Conservation (phyloP, 345 rosid species). For the Populus alba region DNA sequence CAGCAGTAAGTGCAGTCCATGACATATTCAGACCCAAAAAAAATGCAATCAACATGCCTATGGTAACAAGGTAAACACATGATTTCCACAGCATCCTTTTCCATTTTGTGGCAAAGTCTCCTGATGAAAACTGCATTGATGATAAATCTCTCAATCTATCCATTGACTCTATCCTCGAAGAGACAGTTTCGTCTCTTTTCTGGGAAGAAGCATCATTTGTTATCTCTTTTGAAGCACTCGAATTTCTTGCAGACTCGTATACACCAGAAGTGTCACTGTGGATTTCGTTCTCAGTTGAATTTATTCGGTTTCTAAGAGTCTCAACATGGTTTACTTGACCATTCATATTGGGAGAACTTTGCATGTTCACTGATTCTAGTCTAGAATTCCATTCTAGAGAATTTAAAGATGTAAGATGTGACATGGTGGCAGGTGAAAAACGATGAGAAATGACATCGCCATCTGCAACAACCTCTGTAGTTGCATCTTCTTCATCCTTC, state of each 20-base stretch:
- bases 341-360: conserved; percentile 21
- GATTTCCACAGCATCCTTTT: conserved; percentile 55
- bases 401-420: conserved; percentile 40
- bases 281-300: conserved; percentile 42
- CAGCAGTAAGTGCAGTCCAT: conserved; percentile 83
- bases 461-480: conserved; percentile 39
- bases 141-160: conserved; percentile 15
- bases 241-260: conserved; percentile 34
- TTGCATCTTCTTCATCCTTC: conserved; percentile 54
- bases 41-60: conserved; percentile 68
- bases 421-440: conserved; percentile 70
- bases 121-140: conserved; percentile 11
- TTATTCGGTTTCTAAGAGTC: conserved; percentile 45
- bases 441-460: conserved; percentile 58
- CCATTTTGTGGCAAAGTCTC: conserved; percentile 32
- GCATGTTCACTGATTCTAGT: conserved; percentile 31
- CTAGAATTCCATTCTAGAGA: conserved; percentile 45
- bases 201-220: conserved; percentile 7
- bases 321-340: conserved; percentile 22
- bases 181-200: conserved; percentile 24
- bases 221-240: conserved; percentile 46
- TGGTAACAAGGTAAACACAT: conserved; percentile 56
- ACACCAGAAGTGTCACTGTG: conserved; percentile 5
- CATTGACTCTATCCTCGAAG: conserved; percentile 17
- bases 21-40: conserved; percentile 81